Conservation (phyloP, 495 filamentous ascomycete genomes). For the Tuber borchii region DNA sequence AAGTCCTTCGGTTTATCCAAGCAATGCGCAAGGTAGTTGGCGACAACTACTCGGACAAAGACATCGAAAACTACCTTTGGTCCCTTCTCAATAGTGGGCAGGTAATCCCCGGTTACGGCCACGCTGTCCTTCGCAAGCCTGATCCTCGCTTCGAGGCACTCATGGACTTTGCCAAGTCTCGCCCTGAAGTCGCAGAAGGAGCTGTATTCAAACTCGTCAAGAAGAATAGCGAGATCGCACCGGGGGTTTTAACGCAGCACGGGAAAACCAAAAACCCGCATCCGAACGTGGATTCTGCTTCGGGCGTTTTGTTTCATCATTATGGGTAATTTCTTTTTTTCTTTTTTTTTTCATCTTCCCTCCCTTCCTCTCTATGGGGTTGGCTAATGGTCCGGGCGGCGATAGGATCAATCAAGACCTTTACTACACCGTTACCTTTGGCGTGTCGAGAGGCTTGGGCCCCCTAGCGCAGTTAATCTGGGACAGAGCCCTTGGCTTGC, state of each 20-base stretch:
- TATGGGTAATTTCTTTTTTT: conserved; percentile 49
- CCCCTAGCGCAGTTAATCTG: conserved; percentile 91
- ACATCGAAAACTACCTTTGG: conserved; percentile 87
- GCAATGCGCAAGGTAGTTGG: conserved; percentile 89
- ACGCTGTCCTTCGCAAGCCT: conserved; percentile 93
- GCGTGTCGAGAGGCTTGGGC: conserved; percentile 83
- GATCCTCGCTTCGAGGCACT: conserved; percentile 93
- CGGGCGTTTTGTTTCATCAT: conserved; percentile 91
- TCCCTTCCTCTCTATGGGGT: background rate
- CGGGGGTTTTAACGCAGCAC: conserved; percentile 79
- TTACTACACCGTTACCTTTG: conserved; percentile 97
- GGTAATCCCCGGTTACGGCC: conserved; percentile 95
- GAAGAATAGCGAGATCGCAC: conserved; percentile 70
- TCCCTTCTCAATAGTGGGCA: conserved; percentile 83
- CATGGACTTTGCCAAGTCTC: conserved; percentile 84
- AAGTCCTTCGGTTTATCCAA: conserved; percentile 91
- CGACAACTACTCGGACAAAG: conserved; percentile 63
- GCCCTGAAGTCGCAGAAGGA: conserved; percentile 75
- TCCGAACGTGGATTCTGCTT: conserved; percentile 87
- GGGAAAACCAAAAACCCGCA: conserved; percentile 76
- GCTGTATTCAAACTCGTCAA: conserved; percentile 90
- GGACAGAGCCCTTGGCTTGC: conserved; percentile 87
- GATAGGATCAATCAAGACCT: conserved; percentile 66
- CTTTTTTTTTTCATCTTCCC: conserved; percentile 48
- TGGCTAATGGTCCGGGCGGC: background rate